Evolutionary conservation across 2,329 filamentous ascomycete species (phyloP), one percentile per base, ranked within the genome.

Genomic region (Talaromyces sp.): DNA sequence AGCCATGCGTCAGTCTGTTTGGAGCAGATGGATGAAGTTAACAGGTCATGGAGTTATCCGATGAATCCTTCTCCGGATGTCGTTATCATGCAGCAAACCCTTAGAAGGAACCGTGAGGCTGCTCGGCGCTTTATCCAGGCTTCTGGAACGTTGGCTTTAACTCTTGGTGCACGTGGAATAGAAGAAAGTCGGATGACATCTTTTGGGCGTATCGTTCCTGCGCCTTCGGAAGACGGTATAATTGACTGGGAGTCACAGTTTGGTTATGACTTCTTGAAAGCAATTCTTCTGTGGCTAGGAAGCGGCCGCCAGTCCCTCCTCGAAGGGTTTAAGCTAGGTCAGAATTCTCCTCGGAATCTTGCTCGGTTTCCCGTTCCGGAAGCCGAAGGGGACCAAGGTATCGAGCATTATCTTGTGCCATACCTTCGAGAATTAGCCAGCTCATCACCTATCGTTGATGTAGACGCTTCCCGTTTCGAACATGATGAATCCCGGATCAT

Each of bases 251-350:
- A 76, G 19, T 77, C 82, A 45, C 78, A 80, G 13, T 87, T 87
- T 65, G 77, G 77, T n/a, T 86, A 85, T 63, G 84, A 87, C 62
- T 87, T 87, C 63, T 64, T 87, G 25, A 85, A 83, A 66, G 83
- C 84, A 1, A 84, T 87, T 43, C 65, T 85, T 2, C 73, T 86
- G 1, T 87, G 84, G 82, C 70, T 87, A 2, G 81, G 84, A 56
- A 83, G 82, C 35, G 84, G 84, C 9, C 72, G 81, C 13, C 73
- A 78, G 8, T 77, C 77, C 28, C 68, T 87, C 9, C 67, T 86
- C 2, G 75, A 80, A 59, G 83, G 81, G 0, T 87, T 87, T 67
- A 81, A 80, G 40, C 73, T 76, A 53, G 71, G 75, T 25, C 69
- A 72, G 3, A 66, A 69, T 22, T 69, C 75, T 61, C 69, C 73